phyloP scores from a whole-genome alignment of 2,329 filamentous ascomycete genomes.

The Talaromyces sp. region DNA sequence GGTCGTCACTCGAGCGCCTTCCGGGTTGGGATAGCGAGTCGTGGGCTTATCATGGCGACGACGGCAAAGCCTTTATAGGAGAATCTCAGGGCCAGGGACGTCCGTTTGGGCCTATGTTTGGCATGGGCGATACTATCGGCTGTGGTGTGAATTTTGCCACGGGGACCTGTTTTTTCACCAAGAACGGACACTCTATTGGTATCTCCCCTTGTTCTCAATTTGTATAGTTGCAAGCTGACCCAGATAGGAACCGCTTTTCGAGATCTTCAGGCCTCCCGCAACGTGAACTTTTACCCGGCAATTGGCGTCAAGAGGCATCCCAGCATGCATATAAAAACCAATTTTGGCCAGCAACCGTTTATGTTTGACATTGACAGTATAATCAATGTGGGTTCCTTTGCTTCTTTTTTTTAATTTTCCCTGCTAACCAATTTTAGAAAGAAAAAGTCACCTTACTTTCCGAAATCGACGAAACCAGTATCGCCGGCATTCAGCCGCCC shows the following conservation, averaged over 20 bases:
- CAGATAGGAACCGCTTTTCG: slow-evolving; percentile 54
- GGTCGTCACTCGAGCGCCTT: slow-evolving; percentile 56
- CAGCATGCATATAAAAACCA: slow-evolving; percentile 54
- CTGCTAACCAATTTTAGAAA: slow-evolving; percentile 38
- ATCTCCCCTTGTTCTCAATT: slow-evolving; percentile 16
- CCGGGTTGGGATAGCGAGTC: slow-evolving; percentile 64
- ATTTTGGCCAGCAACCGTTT: slow-evolving; percentile 70
- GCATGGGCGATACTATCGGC: slow-evolving; percentile 56
- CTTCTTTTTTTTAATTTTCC: background rate
- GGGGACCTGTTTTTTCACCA: slow-evolving; percentile 60
- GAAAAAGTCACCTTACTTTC: slow-evolving; percentile 57
- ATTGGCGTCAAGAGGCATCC: slow-evolving; percentile 63
- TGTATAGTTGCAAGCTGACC: background rate
- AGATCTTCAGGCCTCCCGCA: slow-evolving; percentile 30
- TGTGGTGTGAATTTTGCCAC: slow-evolving; percentile 63
- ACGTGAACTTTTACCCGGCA: slow-evolving; percentile 48
- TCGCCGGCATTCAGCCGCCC: slow-evolving; percentile 58
- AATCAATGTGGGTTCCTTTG: slow-evolving; percentile 58
- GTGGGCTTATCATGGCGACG: slow-evolving; percentile 64
- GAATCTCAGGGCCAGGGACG: slow-evolving; percentile 52
- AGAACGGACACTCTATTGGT: slow-evolving; percentile 58
- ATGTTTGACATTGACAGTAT: slow-evolving; percentile 86
- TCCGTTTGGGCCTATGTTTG: slow-evolving; percentile 57
- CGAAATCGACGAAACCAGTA: slow-evolving; percentile 58
- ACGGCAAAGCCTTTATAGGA: slow-evolving; percentile 60